Evolutionary conservation across 2,329 filamentous ascomycete genomes (phyloP).

Genomic region (Escovopsis weberi): DNA sequence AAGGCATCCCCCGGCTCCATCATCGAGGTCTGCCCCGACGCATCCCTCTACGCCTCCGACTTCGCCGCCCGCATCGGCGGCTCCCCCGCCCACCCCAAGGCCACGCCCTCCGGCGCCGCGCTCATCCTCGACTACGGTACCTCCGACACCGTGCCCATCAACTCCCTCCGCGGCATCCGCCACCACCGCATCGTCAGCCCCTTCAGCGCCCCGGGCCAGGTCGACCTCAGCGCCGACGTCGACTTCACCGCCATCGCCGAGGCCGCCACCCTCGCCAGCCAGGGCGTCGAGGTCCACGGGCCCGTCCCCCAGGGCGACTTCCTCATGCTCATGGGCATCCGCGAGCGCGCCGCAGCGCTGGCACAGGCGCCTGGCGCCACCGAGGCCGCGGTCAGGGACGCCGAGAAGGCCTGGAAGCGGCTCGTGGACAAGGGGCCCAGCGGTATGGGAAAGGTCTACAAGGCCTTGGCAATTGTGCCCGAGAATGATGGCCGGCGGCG

Average conservation of each 20-base stretch:
- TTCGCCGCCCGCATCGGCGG: constrained; percentile 79
- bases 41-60: constrained; percentile 62
- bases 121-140: constrained; percentile 96
- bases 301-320: constrained; percentile 78
- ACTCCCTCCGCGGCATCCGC: constrained; percentile 81
- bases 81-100: constrained; percentile 37
- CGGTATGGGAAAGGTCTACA: constrained; percentile 92
- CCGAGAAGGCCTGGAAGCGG: constrained; percentile 65
- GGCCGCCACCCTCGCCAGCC: constrained; percentile 57
- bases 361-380: constrained; percentile 28
- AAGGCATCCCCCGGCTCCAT: constrained; percentile 52
- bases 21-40: constrained; percentile 85
- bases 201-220: constrained; percentile 63
- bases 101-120: constrained; percentile 62
- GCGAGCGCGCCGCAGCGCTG: constrained; percentile 58
- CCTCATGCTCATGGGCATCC: constrained; percentile 67
- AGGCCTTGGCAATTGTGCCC: constrained; percentile 80
- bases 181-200: constrained; percentile 64
- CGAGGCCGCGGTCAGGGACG: constrained; percentile 38
- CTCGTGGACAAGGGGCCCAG: constrained; percentile 68
- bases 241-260: constrained; percentile 85
- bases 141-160: constrained; percentile 59
- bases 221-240: constrained; percentile 84
- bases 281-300: constrained; percentile 80
- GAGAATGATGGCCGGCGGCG: constrained; percentile 58